Conservation (phyloP, 371 early-diverging fungal species). For the Lichtheimia ramosa region DNA sequence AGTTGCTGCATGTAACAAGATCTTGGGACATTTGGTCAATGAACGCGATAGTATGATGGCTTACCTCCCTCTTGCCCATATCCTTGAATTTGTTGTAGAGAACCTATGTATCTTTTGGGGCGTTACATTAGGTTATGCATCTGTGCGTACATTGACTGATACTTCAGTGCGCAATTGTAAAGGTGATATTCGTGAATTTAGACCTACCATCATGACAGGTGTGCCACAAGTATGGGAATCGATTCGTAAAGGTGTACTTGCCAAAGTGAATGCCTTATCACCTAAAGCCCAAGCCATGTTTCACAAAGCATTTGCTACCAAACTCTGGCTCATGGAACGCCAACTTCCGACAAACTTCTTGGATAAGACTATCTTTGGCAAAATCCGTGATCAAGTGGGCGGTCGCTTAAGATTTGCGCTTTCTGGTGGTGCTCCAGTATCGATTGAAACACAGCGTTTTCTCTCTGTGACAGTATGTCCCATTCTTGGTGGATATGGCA, state of each 20-base stretch:
- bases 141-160: slow-evolving; percentile 85
- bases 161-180: slow-evolving; percentile 89
- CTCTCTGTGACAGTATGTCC: slow-evolving; percentile 82
- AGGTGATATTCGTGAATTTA: slow-evolving; percentile 92
- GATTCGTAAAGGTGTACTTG: slow-evolving; percentile 84
- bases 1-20: slow-evolving; percentile 63
- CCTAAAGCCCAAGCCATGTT: slow-evolving; percentile 75
- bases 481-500: slow-evolving; percentile 77
- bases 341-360: slow-evolving; percentile 72
- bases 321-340: slow-evolving; percentile 69
- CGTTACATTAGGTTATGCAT: slow-evolving; percentile 87
- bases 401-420: slow-evolving; percentile 88
- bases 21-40: slow-evolving; percentile 48
- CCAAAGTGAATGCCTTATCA: slow-evolving; percentile 66
- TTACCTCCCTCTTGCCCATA: slow-evolving; percentile 95
- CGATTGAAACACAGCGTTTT: slow-evolving; percentile 82
- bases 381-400: slow-evolving; percentile 89
- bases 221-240: slow-evolving; percentile 94
- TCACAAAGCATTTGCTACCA: slow-evolving; percentile 71
- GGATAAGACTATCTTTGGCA: slow-evolving; percentile 87
- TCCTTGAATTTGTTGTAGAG: slow-evolving; percentile 85
- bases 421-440: slow-evolving; percentile 95
- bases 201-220: slow-evolving; percentile 92
- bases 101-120: slow-evolving; percentile 74
- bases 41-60: slow-evolving; percentile 75